Evolutionary conservation across 345 rosid genomes (phyloP).

Genomic region (Dimocarpus longan): DNA sequence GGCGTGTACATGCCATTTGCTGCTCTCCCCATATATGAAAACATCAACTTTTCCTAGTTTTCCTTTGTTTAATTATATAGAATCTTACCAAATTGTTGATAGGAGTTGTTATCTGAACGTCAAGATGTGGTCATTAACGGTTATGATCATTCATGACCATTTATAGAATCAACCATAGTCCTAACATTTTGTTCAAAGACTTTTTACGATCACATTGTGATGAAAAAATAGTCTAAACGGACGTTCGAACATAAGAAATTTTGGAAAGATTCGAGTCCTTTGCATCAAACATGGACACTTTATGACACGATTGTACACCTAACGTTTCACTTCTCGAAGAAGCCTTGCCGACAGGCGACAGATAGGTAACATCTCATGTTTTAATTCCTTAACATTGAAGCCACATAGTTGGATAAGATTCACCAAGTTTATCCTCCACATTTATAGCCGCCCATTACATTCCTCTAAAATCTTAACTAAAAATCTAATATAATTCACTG

Average conservation of each 20-base stretch:
- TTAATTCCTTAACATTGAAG: slow-evolving; percentile 1
- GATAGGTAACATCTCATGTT: not conserved
- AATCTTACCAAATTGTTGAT: slow-evolving; percentile 6
- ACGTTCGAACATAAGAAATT: too few relatives aligned
- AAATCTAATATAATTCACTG: too few relatives aligned
- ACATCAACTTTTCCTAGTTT: not conserved
- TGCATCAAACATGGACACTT: too few relatives aligned
- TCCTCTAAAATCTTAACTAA: too few relatives aligned
- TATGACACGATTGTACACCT: too few relatives aligned
- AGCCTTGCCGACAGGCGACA: slow-evolving; percentile 10
- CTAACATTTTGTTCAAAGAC: not conserved
- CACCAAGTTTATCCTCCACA: too few relatives aligned
- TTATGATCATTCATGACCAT: not conserved
- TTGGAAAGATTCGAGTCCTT: too few relatives aligned
- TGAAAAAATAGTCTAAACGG: too few relatives aligned
- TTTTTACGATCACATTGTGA: not conserved
- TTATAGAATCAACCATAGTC: too few relatives aligned
- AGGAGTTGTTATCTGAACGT: not conserved
- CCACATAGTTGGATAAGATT: not conserved
- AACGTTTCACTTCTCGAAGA: not conserved
- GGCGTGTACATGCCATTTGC: slow-evolving; percentile 9
- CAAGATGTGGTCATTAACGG: too few relatives aligned
- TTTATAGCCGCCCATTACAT: too few relatives aligned
- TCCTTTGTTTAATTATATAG: not conserved
- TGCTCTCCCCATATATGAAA: not conserved